Conservation (phyloP, 2,329 filamentous ascomycete species). For the Podosphaera aphanis region DNA sequence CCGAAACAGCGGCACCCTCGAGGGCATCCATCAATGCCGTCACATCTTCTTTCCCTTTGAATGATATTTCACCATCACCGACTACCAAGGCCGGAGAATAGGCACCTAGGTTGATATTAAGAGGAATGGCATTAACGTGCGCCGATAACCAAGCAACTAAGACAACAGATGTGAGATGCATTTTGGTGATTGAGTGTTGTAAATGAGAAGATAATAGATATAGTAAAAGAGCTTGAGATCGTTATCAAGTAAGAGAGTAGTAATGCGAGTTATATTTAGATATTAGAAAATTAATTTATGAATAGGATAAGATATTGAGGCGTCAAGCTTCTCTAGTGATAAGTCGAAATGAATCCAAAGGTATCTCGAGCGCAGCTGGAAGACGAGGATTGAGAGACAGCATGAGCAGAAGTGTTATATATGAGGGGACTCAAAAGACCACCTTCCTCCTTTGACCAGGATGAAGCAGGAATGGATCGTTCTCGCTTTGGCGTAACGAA, state of each 20-base stretch:
- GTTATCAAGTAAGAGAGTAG: background rate
- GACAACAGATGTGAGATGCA: slow-evolving; percentile 14
- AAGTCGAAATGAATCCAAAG: slow-evolving; percentile 4
- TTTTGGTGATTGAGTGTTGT: slow-evolving; percentile 4
- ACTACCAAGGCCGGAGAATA: slow-evolving; percentile 28
- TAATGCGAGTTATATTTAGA: background rate
- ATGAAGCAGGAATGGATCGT: background rate
- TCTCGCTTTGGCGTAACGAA: background rate
- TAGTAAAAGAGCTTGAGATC: no score
- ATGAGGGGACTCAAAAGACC: background rate
- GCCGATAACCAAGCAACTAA: slow-evolving; percentile 15
- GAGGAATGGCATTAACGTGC: slow-evolving; percentile 18
- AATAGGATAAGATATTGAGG: slow-evolving; percentile 6
- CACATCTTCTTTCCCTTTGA: slow-evolving; percentile 20
- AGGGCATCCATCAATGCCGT: slow-evolving; percentile 22
- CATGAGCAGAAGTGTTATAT: background rate
- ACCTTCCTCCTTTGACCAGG: background rate
- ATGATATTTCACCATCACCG: slow-evolving; percentile 28
- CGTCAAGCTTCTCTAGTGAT: slow-evolving; percentile 13
- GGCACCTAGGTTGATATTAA: slow-evolving; percentile 28
- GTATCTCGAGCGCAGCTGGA: slow-evolving; percentile 12
- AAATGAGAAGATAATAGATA: background rate
- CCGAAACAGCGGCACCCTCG: slow-evolving; percentile 22
- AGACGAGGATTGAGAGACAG: background rate
- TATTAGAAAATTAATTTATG: slow-evolving; percentile 7